Base-by-base conservation (phyloP, 176 grass and related monocot genomes). In the Triticum timopheevii region DNA sequence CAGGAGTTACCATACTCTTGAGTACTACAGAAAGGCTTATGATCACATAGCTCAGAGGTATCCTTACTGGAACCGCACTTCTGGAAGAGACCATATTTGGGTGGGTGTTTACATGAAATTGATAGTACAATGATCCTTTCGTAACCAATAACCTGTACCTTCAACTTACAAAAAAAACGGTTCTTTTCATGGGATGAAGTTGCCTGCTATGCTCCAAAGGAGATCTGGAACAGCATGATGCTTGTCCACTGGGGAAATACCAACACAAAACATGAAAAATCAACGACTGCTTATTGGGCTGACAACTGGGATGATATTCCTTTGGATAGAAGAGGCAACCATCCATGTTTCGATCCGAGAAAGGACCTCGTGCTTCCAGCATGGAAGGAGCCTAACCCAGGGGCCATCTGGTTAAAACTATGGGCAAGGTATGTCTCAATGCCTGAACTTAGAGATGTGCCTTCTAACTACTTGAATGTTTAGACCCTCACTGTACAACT, bases 141-240 rank as follows among this genome's bases (percentile, higher is more conserved):
- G 83, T 67, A 75, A 25, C 54, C 82, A 77, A 80, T 82, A 31
- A 33, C 35, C 35, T 31, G 75, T 87, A 74, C 24, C 81, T 92
- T 83, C 61, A 87, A 90, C 42, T 45, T 88, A 61, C 38, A 36
- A 82, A 82, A 70, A 84, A 61, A 74, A 65, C 92, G 96, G 97
- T 94, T 96, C 56, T 98, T 96, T 90, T 96, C 97, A 68, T 98
- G 94, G 97, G 97, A 98, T 84, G 97, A 98, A 98, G 97, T 90
- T 83, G 97, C 97, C 61, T 98, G 94, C 86, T 98, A 89, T 94
- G 92, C 97, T 86, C 97, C 97, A 63, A 94, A 83, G 91, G 94
- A 98, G 75, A 98, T 98, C 70, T 96, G 97, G 97, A 91, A 94
- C 20, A 94, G 90, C 86, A 98, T 94, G 88, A 96, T 98, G 93